Conservation (phyloP, 2,329 filamentous ascomycete species). For the Alternaria alternata region DNA sequence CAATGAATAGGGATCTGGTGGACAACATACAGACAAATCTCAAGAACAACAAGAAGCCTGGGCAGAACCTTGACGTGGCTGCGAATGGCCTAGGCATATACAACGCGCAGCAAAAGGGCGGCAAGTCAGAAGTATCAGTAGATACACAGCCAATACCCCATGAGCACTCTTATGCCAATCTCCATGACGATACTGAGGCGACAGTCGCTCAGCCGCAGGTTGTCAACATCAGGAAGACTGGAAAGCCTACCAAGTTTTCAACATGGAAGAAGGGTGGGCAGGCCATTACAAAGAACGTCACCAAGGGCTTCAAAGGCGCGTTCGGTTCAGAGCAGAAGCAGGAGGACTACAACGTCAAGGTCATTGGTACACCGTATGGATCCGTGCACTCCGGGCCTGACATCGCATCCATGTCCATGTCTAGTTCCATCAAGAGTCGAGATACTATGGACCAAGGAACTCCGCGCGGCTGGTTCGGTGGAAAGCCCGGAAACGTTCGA, state of each 20-base stretch:
- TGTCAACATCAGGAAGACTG: constrained; percentile 87
- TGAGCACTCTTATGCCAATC: constrained; percentile 52
- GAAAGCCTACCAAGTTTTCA: constrained; percentile 94
- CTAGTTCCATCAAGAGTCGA: constrained; percentile 39
- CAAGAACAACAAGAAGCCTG: constrained; percentile 70
- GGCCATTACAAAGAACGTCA: constrained; percentile 90
- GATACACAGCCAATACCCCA: constrained; percentile 51
- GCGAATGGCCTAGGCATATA: constrained; percentile 72
- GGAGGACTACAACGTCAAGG: constrained; percentile 62
- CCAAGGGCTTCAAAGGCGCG: constrained; percentile 91
- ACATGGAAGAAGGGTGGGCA: constrained; percentile 99
- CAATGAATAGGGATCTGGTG: constrained; percentile 94
- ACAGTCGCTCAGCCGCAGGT: constrained; percentile 82
- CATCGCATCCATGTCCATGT: constrained; percentile 44
- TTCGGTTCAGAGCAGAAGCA: constrained; percentile 70
- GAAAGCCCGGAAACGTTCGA: constrained; percentile 30
- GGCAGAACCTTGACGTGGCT: constrained; percentile 58
- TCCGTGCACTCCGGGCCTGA: constrained; percentile 47
- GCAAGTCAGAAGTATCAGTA: constrained; percentile 50
- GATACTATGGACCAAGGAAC: constrained; percentile 32
- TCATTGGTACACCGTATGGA: constrained; percentile 56
- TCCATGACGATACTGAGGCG: constrained; percentile 68
- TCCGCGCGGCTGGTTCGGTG: constrained; percentile 46
- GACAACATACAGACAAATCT: constrained; percentile 94
- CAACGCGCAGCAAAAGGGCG: constrained; percentile 47